Conservation (phyloP, 371 early-diverging fungal species). For the Zychaea mexicana region DNA sequence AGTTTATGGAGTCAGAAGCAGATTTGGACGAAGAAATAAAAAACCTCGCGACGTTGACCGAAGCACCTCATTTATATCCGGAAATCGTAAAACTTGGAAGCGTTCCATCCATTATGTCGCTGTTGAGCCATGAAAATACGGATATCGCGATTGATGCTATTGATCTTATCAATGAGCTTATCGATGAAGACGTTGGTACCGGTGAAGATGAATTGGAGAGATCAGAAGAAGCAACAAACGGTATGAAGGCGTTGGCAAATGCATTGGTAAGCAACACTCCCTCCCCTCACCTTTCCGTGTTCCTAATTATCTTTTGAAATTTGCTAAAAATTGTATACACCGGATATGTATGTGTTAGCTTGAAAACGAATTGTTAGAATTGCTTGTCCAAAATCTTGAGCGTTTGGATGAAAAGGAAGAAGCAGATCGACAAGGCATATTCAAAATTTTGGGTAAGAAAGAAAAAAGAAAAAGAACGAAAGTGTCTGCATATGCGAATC, state of each 20-base stretch:
- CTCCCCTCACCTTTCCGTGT: too few relatives aligned
- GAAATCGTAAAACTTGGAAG: slow-evolving; percentile 72
- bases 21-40: slow-evolving; percentile 91
- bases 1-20: slow-evolving; percentile 93
- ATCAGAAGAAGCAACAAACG: slow-evolving; percentile 64
- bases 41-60: slow-evolving; percentile 69
- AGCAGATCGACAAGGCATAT: slow-evolving; percentile 86
- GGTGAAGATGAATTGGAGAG: slow-evolving; percentile 60
- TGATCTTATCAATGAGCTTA: slow-evolving; percentile 85
- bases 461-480: neutral
- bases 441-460: slow-evolving; percentile 69
- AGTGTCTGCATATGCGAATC: neutral
- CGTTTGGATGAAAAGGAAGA: slow-evolving; percentile 80
- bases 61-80: slow-evolving; percentile 80
- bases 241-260: slow-evolving; percentile 71
- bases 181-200: slow-evolving; percentile 86
- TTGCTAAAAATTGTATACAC: neutral
- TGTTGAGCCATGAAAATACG: slow-evolving; percentile 91
- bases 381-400: slow-evolving; percentile 78
- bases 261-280: slow-evolving; percentile 55
- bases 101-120: slow-evolving; percentile 64
- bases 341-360: slow-evolving; percentile 43
- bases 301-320: neutral
- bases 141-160: slow-evolving; percentile 86
- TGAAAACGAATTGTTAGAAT: slow-evolving; percentile 71